Conservation (phyloP, 208 protist genomes). For the Wallacemonas sp. region DNA sequence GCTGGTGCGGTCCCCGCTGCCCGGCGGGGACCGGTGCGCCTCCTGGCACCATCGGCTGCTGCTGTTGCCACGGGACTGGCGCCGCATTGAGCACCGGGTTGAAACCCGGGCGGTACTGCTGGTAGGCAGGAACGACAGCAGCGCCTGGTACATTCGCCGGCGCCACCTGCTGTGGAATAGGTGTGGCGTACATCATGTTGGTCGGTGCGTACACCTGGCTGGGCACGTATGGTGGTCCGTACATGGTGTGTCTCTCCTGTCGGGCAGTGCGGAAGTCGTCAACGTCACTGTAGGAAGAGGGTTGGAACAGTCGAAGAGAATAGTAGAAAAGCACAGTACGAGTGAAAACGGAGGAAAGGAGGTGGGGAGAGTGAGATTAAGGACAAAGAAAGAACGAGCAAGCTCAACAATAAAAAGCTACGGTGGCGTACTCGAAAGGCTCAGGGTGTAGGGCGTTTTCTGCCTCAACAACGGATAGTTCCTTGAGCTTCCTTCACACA, state of each 20-base stretch:
- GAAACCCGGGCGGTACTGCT: not conserved
- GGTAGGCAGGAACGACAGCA: constrained; percentile 9
- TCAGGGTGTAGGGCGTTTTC: no score
- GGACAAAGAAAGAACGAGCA: not conserved
- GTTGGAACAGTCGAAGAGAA: constrained; percentile 1
- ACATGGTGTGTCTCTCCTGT: constrained; percentile 58
- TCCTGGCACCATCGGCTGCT: not conserved
- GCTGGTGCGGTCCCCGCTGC: not conserved
- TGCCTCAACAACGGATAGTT: no score
- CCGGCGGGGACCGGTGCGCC: not conserved
- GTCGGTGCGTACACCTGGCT: constrained; percentile 68
- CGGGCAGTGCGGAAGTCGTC: no score
- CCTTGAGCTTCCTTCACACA: no score
- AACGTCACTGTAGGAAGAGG: not conserved
- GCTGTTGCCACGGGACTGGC: constrained; percentile 20
- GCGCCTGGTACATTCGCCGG: constrained; percentile 10
- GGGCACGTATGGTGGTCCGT: constrained; percentile 66
- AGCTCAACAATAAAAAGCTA: no score
- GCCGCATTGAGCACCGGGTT: constrained; percentile 6
- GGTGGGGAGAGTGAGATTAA: not conserved
- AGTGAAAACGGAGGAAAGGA: not conserved
- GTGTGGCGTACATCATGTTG: constrained; percentile 69
- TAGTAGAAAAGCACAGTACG: not conserved
- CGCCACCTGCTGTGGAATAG: constrained; percentile 24
- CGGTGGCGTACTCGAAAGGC: no score